These are phyloP conservation scores for Lecanicillium sp. DNA, from an alignment of 2,329 filamentous ascomycete species.

Conservation along the genomic window DNA sequence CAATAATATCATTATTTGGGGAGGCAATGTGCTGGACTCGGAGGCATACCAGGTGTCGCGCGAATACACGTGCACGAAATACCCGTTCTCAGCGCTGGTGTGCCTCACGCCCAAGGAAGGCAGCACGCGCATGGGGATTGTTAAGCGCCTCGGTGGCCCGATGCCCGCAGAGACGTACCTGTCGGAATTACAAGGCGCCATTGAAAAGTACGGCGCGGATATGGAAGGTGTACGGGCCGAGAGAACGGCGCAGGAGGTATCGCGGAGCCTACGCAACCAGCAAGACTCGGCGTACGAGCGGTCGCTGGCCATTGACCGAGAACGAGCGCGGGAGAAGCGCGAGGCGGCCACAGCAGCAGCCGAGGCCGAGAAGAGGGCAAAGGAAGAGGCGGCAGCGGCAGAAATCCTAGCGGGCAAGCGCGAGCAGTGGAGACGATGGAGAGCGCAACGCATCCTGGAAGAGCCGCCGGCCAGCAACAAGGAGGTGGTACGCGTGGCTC, in stretches of 20 bases:
- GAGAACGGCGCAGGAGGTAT: constrained; percentile 70
- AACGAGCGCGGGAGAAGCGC: constrained; percentile 66
- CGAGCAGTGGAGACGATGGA: constrained; percentile 74
- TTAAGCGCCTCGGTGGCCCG: constrained; percentile 69
- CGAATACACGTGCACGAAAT: constrained; percentile 83
- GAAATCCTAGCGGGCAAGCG: constrained; percentile 34
- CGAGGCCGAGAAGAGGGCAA: constrained; percentile 56
- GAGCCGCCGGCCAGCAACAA: constrained; percentile 60
- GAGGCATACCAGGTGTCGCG: constrained; percentile 92
- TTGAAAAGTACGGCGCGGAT: constrained; percentile 68
- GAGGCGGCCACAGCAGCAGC: constrained; percentile 69
- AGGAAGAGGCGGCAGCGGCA: constrained; percentile 55
- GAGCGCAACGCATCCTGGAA: constrained; percentile 54
- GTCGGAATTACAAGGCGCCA: constrained; percentile 64
- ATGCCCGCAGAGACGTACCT: constrained; percentile 65
- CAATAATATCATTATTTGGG: constrained; percentile 85
- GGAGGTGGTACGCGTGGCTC: constrained; percentile 63
- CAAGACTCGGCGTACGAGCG: constrained; percentile 93
- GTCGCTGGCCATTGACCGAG: constrained; percentile 78
- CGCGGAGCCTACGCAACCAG: constrained; percentile 73
- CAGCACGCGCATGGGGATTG: constrained; percentile 81
- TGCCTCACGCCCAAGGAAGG: constrained; percentile 82
- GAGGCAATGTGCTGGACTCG: constrained; percentile 83
- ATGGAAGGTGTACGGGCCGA: constrained; percentile 68
- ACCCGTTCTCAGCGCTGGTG: constrained; percentile 80